These are phyloP conservation scores for Oxalis stricta DNA, from an alignment of 441 rosid species.

Conservation along the genomic window DNA sequence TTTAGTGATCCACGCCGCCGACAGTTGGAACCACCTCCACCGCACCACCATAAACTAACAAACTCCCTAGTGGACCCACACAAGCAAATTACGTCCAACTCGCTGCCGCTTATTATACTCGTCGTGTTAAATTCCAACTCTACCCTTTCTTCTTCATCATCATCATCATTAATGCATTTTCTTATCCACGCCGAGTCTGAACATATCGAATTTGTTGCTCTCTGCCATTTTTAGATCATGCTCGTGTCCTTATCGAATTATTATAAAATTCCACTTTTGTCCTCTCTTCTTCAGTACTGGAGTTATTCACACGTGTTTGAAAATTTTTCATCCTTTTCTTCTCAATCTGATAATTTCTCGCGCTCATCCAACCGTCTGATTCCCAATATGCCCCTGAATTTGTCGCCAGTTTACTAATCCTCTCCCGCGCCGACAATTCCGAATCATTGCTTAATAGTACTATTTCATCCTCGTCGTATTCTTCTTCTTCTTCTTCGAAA, in stretches of 20 bases:
- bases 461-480: not conserved
- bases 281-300: constrained; percentile 12
- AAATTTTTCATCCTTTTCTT: constrained; percentile 10
- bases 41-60: too few relatives aligned
- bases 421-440: constrained; percentile 16
- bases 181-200: too few relatives aligned
- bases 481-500: constrained; percentile 18
- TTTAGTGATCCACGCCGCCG: constrained; percentile 4
- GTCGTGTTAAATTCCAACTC: too few relatives aligned
- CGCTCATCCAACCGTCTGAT: constrained; percentile 49
- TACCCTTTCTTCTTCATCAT: too few relatives aligned
- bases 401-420: constrained; percentile 28
- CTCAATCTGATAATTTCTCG: constrained; percentile 18
- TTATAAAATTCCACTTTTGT: constrained; percentile 7
- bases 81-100: too few relatives aligned
- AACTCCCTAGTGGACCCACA: too few relatives aligned
- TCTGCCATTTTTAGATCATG: too few relatives aligned
- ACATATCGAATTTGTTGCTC: not conserved
- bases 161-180: too few relatives aligned
- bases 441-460: too few relatives aligned
- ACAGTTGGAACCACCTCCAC: too few relatives aligned
- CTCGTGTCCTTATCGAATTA: too few relatives aligned
- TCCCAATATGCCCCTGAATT: constrained; percentile 32
- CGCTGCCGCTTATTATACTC: too few relatives aligned
- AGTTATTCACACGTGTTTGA: constrained; percentile 4